phyloP scores from a whole-genome alignment of 2,329 filamentous ascomycete genomes.

The Sporothrix euskadiensis region DNA sequence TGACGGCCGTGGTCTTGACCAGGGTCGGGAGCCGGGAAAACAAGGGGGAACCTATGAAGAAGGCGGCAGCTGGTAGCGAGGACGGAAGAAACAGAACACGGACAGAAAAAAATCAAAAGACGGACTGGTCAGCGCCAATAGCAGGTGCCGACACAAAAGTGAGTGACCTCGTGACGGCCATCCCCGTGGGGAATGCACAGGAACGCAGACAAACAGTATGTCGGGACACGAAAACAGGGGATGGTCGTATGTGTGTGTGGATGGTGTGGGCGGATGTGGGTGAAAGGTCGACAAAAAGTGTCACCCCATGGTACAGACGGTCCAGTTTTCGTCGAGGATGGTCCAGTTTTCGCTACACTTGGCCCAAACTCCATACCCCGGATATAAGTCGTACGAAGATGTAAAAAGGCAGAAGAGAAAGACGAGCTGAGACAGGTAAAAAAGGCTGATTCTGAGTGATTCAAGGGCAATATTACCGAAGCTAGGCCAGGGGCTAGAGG shows the following conservation, averaged over 20 bases:
- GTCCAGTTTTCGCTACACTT: background rate
- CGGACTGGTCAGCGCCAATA: background rate
- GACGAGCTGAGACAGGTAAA: background rate
- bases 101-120: background rate
- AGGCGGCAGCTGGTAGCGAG: background rate
- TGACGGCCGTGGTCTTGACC: background rate
- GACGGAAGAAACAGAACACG: background rate
- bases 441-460: background rate
- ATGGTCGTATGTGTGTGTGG: background rate
- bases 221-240: background rate
- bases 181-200: background rate
- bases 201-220: background rate
- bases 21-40: background rate
- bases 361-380: background rate
- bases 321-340: background rate
- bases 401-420: background rate
- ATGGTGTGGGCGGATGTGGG: background rate
- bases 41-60: background rate
- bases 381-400: background rate
- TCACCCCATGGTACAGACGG: constrained; percentile 3
- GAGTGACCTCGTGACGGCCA: background rate
- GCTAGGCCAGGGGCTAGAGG: constrained; percentile 7
- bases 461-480: background rate
- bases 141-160: background rate
- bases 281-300: background rate